These are phyloP conservation scores for Aspergillus saccharolyticus DNA, from an alignment of 495 filamentous ascomycete species.

Conservation along the genomic window DNA sequence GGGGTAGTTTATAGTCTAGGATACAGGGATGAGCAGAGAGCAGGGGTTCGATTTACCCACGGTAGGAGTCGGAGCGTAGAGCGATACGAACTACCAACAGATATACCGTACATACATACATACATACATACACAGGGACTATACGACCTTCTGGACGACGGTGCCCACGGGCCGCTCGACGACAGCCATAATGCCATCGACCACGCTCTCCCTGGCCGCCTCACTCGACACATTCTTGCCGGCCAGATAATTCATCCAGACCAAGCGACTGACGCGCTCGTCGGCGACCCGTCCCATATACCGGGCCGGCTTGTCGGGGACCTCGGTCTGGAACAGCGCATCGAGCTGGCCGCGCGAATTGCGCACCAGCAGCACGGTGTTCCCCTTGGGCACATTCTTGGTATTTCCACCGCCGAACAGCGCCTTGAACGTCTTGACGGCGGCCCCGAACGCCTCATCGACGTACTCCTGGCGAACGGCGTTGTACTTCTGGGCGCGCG, in stretches of 20 bases:
- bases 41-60: too few species aligned
- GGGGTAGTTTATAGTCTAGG: too few species aligned
- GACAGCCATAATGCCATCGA: conserved; percentile 82
- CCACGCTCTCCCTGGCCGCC: conserved; percentile 69
- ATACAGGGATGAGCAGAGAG: too few species aligned
- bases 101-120: too few species aligned
- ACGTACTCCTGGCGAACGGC: conserved; percentile 43
- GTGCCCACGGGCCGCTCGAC: conserved; percentile 87
- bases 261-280: conserved; percentile 69
- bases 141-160: conserved; percentile 66
- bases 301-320: conserved; percentile 31
- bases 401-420: conserved; percentile 66
- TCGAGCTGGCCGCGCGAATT: conserved; percentile 59
- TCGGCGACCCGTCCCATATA: conserved; percentile 67
- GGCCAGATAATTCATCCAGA: conserved; percentile 88
- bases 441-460: conserved; percentile 64
- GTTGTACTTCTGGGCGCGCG: conserved; percentile 48
- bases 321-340: conserved; percentile 58
- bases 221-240: conserved; percentile 86
- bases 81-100: too few species aligned
- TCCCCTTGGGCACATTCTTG: conserved; percentile 66
- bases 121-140: conserved; percentile 11
- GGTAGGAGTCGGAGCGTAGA: too few species aligned
- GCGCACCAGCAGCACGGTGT: conserved; percentile 68
- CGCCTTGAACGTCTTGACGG: conserved; percentile 69